phyloP scores from a whole-genome alignment of 2,329 filamentous ascomycete species.

The Microcyclosporella mali region DNA sequence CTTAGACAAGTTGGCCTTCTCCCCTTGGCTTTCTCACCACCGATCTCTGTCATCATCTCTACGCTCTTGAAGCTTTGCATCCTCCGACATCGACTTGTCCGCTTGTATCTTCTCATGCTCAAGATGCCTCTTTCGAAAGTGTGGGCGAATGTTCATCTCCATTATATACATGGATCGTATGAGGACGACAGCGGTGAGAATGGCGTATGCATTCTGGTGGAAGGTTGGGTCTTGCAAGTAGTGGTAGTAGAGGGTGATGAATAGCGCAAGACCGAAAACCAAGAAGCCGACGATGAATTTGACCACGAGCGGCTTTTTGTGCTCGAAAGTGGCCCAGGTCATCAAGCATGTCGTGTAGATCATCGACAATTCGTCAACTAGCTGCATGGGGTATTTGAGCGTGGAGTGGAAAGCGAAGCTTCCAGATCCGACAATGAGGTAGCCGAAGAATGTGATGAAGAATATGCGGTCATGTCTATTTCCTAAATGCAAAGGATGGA shows the following conservation, averaged over 20 bases:
- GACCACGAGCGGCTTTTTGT: conserved; percentile 50
- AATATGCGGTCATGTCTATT: conserved; percentile 73
- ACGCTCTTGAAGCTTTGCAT: conserved; percentile 35
- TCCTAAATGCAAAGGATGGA: too few species aligned
- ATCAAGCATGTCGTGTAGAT: conserved; percentile 67
- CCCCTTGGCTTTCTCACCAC: too few species aligned
- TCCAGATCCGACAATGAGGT: conserved; percentile 55
- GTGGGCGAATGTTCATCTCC: conserved; percentile 59
- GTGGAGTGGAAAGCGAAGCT: conserved; percentile 60
- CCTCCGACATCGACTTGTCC: conserved; percentile 14
- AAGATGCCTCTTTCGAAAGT: conserved; percentile 40
- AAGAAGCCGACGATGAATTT: conserved; percentile 51
- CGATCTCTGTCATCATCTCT: conserved; percentile 51
- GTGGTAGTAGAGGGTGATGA: conserved; percentile 76
- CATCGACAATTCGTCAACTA: conserved; percentile 65
- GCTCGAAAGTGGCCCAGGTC: conserved; percentile 69
- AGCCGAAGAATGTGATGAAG: conserved; percentile 58
- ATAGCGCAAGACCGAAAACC: conserved; percentile 48
- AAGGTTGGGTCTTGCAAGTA: conserved; percentile 75
- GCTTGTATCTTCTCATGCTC: conserved; percentile 31
- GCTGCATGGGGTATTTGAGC: conserved; percentile 64
- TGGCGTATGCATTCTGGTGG: conserved; percentile 72
- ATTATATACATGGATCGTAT: conserved; percentile 71
- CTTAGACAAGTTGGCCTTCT: too few species aligned
- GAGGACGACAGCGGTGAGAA: conserved; percentile 64